Evolutionary conservation across 768 basidiomycete genomes (phyloP).

Genomic region (Russula sp.): DNA sequence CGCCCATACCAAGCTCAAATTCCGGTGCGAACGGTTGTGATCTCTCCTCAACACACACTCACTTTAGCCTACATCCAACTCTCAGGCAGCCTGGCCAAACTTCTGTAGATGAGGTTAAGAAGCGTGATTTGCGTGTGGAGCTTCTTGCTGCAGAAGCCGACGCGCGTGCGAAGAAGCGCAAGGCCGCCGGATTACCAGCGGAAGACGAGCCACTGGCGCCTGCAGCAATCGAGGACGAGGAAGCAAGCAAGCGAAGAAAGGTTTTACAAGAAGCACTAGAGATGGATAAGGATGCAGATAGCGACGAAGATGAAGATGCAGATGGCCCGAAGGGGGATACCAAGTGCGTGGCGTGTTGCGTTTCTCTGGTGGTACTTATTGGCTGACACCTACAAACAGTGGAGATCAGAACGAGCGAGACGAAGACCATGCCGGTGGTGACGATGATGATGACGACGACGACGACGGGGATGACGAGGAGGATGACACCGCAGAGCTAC

Average conservation of each 20-base stretch:
- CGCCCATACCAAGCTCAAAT: constrained; percentile 95
- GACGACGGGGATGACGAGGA: constrained; percentile 64
- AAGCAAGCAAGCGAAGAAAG: constrained; percentile 76
- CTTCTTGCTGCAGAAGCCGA: constrained; percentile 82
- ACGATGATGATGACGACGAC: constrained; percentile 46
- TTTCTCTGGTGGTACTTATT: too few species aligned
- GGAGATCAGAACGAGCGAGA: constrained; percentile 25
- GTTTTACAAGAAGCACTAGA: constrained; percentile 80
- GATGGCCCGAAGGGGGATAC: constrained; percentile 21
- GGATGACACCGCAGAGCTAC: constrained; percentile 87
- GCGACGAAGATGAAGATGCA: constrained; percentile 51
- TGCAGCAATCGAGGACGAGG: constrained; percentile 47
- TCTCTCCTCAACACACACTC: background rate
- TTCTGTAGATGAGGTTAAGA: constrained; percentile 65
- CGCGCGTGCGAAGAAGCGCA: constrained; percentile 84
- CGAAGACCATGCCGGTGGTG: constrained; percentile 40
- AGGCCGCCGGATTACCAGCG: constrained; percentile 66
- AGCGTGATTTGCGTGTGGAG: constrained; percentile 77
- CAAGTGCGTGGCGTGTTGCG: background rate
- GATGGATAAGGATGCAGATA: constrained; percentile 86
- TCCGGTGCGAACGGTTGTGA: constrained; percentile 50
- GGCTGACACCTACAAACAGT: background rate
- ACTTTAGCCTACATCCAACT: background rate
- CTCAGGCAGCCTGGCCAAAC: constrained; percentile 86
- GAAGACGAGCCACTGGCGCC: constrained; percentile 34